Percentiles rank a stretch among this genome's conserved stretches.
Evolutionary conservation across 768 basidiomycete genomes (phyloP).

Genomic region (Mycena capillaripes): DNA sequence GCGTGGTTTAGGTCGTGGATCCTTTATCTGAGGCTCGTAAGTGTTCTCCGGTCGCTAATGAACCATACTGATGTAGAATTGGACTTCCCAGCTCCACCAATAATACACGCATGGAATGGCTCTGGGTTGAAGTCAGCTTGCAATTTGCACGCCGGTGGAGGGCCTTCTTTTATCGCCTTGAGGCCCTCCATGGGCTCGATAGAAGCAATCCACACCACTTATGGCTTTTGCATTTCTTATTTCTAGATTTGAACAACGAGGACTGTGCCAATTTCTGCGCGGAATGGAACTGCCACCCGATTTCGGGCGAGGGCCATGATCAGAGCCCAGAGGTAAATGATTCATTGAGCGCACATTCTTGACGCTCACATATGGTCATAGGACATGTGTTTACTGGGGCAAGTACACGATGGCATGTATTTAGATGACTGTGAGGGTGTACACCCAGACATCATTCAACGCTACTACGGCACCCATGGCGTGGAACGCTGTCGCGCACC

Average conservation of each 20-base stretch:
- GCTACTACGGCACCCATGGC: conserved; percentile 37
- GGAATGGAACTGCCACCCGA: conserved; percentile 38
- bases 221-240: conserved; percentile 23
- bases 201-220: conserved; percentile 11
- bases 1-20: conserved; percentile 36
- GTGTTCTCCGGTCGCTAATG: not conserved
- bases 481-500: not conserved
- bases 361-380: not conserved
- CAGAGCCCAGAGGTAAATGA: conserved; percentile 19
- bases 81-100: not conserved
- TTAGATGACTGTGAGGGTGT: too few relatives aligned
- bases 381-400: conserved; percentile 24
- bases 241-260: conserved; percentile 16
- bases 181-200: conserved; percentile 12
- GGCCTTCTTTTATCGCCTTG: conserved; percentile 27
- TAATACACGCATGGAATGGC: conserved; percentile 24
- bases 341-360: too few relatives aligned
- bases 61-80: not conserved
- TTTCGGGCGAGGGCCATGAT: conserved; percentile 39
- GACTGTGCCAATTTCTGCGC: conserved; percentile 31
- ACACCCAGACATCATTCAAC: conserved; percentile 3
- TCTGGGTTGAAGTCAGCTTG: conserved; percentile 29
- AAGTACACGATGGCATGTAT: conserved; percentile 15
- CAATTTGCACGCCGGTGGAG: conserved; percentile 29
- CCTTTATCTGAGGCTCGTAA: conserved; percentile 26